Evolutionary conservation across 2,329 filamentous ascomycete genomes (phyloP), one percentile per base, ranked within the genome.

Genomic region (Pseudogymnoascus sp.): DNA sequence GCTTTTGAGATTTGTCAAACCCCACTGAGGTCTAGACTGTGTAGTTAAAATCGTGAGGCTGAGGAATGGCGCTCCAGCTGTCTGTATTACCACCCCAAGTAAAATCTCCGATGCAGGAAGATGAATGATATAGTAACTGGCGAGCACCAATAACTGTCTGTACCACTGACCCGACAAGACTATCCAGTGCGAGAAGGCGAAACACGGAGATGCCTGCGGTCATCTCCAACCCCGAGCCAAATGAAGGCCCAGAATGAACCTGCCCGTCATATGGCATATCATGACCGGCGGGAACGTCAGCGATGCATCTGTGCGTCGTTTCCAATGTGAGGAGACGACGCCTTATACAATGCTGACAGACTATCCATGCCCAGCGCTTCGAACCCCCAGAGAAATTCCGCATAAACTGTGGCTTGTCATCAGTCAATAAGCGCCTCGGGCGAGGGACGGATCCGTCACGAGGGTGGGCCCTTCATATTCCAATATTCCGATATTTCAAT

Each of bases 401-500:
- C 14, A 56, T 33, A 56, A 5, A 33, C 25, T 56, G 25, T 56
- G 50, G 50, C 50, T 33, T 56, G 50, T 18, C n/a, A 56, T 31
- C 44, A 18, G 8, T 33, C 8, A 53, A 33, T 56, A 56, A 56
- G 28, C 50, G 50, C 25, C 28, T 33, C 25, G 50, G 44, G 44
- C 50, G 5, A 56, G 28, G 33, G 10, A 31, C 3, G 16, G 5
- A 18, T 56, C 50, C 10, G n/a, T 56, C 50, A 56, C 28, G 50
- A 33, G 50, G n/a, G 25, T 18, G 25, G 25, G 50, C 8, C 50
- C n/a, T 33, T 33, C 50, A 56, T 56, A 56, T 56, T 31, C 16
- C 50, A 56, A 56, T 56, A 56, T 56, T 33, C 50, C 28, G 25
- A 56, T 33, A 33, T 33, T 56, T 56, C 50, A 56, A 56, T 56